Evolutionary conservation across 108 stramenopile species (phyloP), one percentile per base, ranked within the genome.

Genomic region (Skeletonema potamos): DNA sequence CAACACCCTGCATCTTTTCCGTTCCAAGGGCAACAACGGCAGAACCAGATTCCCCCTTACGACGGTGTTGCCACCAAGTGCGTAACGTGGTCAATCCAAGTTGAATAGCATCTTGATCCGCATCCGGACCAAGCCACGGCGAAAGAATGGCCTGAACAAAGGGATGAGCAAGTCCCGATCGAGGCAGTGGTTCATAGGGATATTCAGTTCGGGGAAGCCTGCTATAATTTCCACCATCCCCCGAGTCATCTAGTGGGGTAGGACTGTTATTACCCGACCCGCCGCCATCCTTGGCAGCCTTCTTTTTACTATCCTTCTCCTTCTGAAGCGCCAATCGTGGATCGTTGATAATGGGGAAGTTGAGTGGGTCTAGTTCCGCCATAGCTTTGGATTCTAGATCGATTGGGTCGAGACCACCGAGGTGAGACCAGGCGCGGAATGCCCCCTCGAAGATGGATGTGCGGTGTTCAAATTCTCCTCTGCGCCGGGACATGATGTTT

Each of bases 401-500:
- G 64, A 74, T 66, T 0, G 91, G 94, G n/a, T 91, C 87, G 36
- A 95, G 66, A 18, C 94, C 94, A 22, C 94, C 94, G 27, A 95
- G 74, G 70, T 92, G 90, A 54, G 90, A 91, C 94, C 94, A 95
- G 8, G 94, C 94, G 33, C 94, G 91, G 78, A 88, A 95, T 61
- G 94, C 91, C n/a, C 94, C 94, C 70, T 95, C 94, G 56, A 95
- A 95, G 71, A 95, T 95, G 37, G 89, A 90, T n/a, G 94, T 95
- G 26, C 94, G 87, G 62, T 95, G 94, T 65, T 95, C 94, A 68
- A 95, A 95, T 70, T 95, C 94, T 82, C 94, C 94, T 72, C 94
- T 84, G 51, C 94, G 89, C 17, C 94, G 78, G 27, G 91, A 92
- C 94, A 95, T 95, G 72, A 34, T 60, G 1, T 18, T 2, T 1